Base-by-base conservation (phyloP, 805 yeast genomes). In the Soucietia sequanensis region DNA sequence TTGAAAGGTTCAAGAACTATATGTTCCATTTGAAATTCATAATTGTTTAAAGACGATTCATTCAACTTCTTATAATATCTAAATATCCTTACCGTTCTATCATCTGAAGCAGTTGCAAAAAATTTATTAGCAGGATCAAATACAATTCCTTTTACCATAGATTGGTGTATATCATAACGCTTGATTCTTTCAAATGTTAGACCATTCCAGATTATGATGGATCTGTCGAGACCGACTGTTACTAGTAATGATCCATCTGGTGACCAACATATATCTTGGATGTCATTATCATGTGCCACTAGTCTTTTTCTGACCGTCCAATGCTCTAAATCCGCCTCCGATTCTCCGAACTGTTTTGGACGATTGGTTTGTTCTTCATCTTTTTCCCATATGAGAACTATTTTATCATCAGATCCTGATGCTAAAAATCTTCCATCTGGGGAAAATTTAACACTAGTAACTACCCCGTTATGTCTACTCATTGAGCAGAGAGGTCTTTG, bases 81-180 rank as follows among this genome's bases (percentile, higher is more conserved):
- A 55, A 91, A 86, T 18, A 93, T 78, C 39, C 95, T 75, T 31
- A 91, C 80, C 0, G 96, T 84, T 52, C 99, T 72, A 60, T 93
- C 99, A 60, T 93, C 99, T 2, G 96, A 85, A 15, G 95, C 90
- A 0, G 99, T 91, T 6, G 96, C 97, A 65, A 93, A 93, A 58
- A 88, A 93, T 62, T 93, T 93, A 58, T 89, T 89, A 3, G 99
- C 99, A 0, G 99, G 99, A 56, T 93, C 99, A 60, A 93, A 93
- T 1, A 91, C 91, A 9, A 93, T 86, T 38, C 99, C 98, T 60
- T 93, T 93, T 18, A 93, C 97, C 64, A 86, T 91, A 2, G 95
- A 85, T 54, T 88, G 95, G 58, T 93, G 99, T 15, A 89, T 82
- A 52, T 91, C 97, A 49, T 88, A 85, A 21, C 95, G 68, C 55